These are phyloP conservation scores for Aphanomyces cochlioides DNA, from an alignment of 352 stramenopile species.

Conservation along the genomic window DNA sequence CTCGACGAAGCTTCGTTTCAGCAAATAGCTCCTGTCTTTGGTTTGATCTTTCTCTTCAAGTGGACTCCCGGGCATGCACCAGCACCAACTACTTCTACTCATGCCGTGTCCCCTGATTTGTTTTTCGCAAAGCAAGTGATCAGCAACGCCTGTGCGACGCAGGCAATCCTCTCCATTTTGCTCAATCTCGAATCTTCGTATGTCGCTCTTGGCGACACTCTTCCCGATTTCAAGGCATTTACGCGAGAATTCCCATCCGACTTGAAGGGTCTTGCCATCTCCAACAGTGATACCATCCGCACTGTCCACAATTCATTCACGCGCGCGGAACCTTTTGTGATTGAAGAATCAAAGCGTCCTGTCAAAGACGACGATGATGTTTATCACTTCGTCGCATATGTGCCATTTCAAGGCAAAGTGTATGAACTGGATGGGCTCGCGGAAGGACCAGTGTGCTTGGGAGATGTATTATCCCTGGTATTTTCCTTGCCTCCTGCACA, in stretches of 20 bases:
- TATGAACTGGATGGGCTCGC: conserved; percentile 96
- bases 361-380: conserved; percentile 88
- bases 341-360: conserved; percentile 57
- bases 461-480: conserved; percentile 41
- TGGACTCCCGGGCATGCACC: conserved; percentile 67
- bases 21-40: conserved; percentile 75
- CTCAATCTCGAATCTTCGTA: conserved; percentile 76
- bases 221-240: conserved; percentile 78
- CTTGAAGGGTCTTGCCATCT: conserved; percentile 81
- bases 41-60: conserved; percentile 97
- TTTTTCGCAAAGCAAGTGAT: conserved; percentile 98
- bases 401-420: conserved; percentile 82
- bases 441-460: conserved; percentile 86
- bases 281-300: conserved; percentile 83
- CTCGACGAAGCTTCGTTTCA: conserved; percentile 86
- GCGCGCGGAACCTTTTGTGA: conserved; percentile 72
- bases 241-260: conserved; percentile 71
- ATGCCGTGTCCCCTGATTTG: conserved; percentile 42
- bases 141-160: conserved; percentile 94
- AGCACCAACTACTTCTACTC: conserved; percentile 31
- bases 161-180: conserved; percentile 95
- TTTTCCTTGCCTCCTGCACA: not conserved
- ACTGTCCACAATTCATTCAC: conserved; percentile 81
- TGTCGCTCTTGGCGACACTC: conserved; percentile 59
- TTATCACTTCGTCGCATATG: conserved; percentile 98